A percentile compares a stretch with the other conserved stretches of the same genome.
phyloP scores from a whole-genome alignment of 2,329 filamentous ascomycete genomes.

The Hymenoscyphus linearis region DNA sequence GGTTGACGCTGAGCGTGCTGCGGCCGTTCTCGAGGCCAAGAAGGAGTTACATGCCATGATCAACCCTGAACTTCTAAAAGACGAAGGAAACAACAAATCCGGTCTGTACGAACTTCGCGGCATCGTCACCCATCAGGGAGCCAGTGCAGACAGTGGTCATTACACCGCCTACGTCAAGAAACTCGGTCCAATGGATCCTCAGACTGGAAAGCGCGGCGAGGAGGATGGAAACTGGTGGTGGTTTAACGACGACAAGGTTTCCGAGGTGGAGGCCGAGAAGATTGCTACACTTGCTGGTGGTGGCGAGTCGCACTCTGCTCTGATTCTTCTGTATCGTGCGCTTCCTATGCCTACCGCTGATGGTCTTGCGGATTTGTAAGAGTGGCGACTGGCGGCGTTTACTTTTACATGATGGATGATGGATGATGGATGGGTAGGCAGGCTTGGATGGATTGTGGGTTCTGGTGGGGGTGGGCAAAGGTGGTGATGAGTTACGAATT shows the following conservation, averaged over 20 bases:
- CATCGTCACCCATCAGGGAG: slow-evolving; percentile 93
- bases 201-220: slow-evolving; percentile 69
- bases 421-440: too few relatives aligned
- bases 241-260: slow-evolving; percentile 98
- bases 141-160: slow-evolving; percentile 93
- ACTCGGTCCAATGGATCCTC: slow-evolving; percentile 63
- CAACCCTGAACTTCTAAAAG: slow-evolving; percentile 65
- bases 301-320: slow-evolving; percentile 77
- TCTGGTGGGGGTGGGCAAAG: neutral
- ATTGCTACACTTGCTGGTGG: slow-evolving; percentile 87
- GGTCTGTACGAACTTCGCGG: slow-evolving; percentile 92
- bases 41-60: slow-evolving; percentile 80
- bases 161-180: slow-evolving; percentile 99
- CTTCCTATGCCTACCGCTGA: slow-evolving; percentile 61
- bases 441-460: neutral
- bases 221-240: slow-evolving; percentile 99
- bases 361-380: slow-evolving; percentile 26
- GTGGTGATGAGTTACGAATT: neutral
- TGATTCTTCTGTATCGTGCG: slow-evolving; percentile 74
- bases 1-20: slow-evolving; percentile 78
- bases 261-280: slow-evolving; percentile 85
- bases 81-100: slow-evolving; percentile 84
- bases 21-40: slow-evolving; percentile 71
- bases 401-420: neutral
- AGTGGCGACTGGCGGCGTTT: neutral